Evolutionary conservation across 148 eudicot genomes (phyloP), one percentile per base, ranked within the genome.

Genomic region (Suaeda aralocaspica): DNA sequence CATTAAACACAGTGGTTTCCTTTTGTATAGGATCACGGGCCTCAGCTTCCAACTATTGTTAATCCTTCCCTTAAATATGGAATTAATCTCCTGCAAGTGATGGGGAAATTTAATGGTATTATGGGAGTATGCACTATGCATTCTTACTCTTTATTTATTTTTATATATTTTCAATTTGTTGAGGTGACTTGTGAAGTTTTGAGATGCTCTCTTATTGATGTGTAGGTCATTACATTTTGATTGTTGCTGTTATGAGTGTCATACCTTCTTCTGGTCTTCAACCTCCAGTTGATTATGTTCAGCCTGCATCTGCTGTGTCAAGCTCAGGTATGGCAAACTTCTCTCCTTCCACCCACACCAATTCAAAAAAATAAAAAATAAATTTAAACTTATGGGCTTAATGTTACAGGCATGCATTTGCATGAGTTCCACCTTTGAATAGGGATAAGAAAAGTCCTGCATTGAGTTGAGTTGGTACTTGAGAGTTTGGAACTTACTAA

Each of bases 31-130:
- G 96, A 87, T 28, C 58, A 70, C 24, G 91, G 88, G 66, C 95
- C 92, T 46, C 97, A 88, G 77, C 69, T 82, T 65, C 98, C 98
- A 51, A 91, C 92, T 30, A 25, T 50, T 21, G 83, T 89, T 36
- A 79, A 82, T 50, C 50, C 59, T 0, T 61, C 82, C 84, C 84
- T 93, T 16, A 91, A 81, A 74, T 87, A 75, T 81, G 98, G 98
- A 67, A 82, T 84, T 24, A 93, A 93, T 82, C 82, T 93, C 57
- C 86, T 93, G 70, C 98, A 93, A 84, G 91, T 82, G 50, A 83
- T 91, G 69, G 98, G 98, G 33, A 80, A 83, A 63, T 91, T 82
- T 72, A 82, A 67, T 56, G 96, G 99, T 94, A 87, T 51, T 33
- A 19, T 18, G 68, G 26, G 51, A 52, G 57, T 71, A 48, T 71